Evolutionary conservation across 2,329 filamentous ascomycete species (phyloP), one percentile per base, ranked within the genome.

Genomic region (Lasiodiplodia hormozganensis): DNA sequence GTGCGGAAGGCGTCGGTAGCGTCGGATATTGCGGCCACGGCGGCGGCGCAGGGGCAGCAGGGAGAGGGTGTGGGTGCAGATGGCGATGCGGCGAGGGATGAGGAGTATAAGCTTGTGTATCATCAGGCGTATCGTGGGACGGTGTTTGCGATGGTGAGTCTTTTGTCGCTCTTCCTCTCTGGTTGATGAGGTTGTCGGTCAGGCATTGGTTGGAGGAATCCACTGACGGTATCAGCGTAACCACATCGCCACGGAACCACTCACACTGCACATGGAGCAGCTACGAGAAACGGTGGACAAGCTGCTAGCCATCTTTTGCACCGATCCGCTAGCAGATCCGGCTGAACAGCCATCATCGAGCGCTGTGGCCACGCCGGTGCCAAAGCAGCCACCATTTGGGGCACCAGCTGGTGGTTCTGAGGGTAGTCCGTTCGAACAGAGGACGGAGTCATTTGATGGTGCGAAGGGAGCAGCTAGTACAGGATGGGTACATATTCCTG

Each of bases 21-120:
- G 12, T 34, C 43, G 43, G 43, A 47, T 47, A 3, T 3, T 47
- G 43, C 12, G 18, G 58, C 38, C 2, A 11, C 14, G 25, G 38
- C 3, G 18, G 49, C 11, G 4, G 34, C 14, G 31, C 28, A 56
- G 34, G 56, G 34, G 56, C 57, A 38, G 31, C 28, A 56, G 34
- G 64, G 52, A 56, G 62, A 38, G 54, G 72, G 25, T 64, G 52
- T 8, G 72, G 68, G 71, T 31, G 77, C 78, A 31, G 78, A 80
- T 7, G 40, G 40, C 14, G 40, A 47, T 53, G 74, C 73, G 2
- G 74, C 74, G 1, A 81, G 78, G 57, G 82, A 85, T 56, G 83
- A 85, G 68, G 84, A 86, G 70, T 86, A 82, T 75, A 86, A 85
- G 72, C 72, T 83, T 4, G 77, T 86, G 31, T 86, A 86, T 67